These are phyloP conservation scores for Talaromyces sp. DNA, from an alignment of 2,329 filamentous ascomycete genomes.

Conservation along the genomic window DNA sequence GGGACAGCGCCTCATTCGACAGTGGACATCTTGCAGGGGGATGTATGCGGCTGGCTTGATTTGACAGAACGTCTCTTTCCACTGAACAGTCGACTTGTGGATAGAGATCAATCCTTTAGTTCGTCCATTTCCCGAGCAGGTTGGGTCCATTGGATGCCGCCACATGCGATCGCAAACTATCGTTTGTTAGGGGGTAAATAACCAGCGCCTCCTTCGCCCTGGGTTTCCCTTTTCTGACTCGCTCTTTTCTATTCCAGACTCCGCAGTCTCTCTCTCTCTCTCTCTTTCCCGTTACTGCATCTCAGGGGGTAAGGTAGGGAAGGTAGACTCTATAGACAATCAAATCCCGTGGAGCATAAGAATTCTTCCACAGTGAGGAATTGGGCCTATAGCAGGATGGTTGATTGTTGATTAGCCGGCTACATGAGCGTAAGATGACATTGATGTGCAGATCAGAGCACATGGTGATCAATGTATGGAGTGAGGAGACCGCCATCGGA, in stretches of 20 bases:
- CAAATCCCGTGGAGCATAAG: neutral
- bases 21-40: neutral
- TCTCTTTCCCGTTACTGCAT: neutral
- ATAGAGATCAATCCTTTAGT: constrained; percentile 7
- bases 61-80: neutral
- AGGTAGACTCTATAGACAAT: neutral
- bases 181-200: constrained; percentile 6
- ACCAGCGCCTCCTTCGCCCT: constrained; percentile 1
- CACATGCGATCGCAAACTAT: constrained; percentile 16
- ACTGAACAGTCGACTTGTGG: neutral
- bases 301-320: neutral
- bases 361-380: neutral
- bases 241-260: too few species aligned
- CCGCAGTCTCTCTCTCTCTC: too few species aligned
- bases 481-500: constrained; percentile 8
- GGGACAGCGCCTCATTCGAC: constrained; percentile 1
- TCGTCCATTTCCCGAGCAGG: neutral
- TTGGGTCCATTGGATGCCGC: constrained; percentile 7
- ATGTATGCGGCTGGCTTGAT: constrained; percentile 1
- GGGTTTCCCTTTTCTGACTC: neutral
- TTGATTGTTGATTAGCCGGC: neutral
- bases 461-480: constrained; percentile 13
- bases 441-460: constrained; percentile 15
- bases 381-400: neutral
- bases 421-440: constrained; percentile 2